Evolutionary conservation across 257 asterid genomes (phyloP).

Genomic region (Salvia splendens): DNA sequence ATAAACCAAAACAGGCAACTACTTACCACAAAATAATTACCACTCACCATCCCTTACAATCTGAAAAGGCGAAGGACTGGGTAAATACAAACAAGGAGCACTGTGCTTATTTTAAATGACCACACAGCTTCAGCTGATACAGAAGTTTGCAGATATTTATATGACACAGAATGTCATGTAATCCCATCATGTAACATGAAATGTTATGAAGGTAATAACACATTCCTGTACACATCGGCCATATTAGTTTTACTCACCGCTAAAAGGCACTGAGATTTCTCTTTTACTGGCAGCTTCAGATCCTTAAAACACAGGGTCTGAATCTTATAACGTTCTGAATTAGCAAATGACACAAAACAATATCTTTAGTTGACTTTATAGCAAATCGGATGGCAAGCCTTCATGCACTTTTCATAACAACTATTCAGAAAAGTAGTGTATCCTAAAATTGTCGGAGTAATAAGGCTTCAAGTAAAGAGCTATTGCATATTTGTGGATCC

Average conservation of each 20-base stretch:
- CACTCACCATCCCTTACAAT: constrained; percentile 17
- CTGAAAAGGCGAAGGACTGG: not conserved
- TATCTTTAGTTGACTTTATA: constrained; percentile 58
- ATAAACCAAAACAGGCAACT: constrained; percentile 9
- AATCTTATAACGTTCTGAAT: constrained; percentile 43
- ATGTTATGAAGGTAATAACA: constrained; percentile 22
- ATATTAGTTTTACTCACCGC: constrained; percentile 59
- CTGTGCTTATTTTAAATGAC: not conserved
- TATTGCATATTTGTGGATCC: constrained; percentile 52
- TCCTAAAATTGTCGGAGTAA: constrained; percentile 40
- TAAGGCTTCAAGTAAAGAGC: constrained; percentile 55
- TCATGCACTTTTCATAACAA: constrained; percentile 50
- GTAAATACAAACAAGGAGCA: not conserved
- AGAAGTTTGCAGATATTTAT: not conserved
- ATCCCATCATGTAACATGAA: not conserved
- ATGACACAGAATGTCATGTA: not conserved
- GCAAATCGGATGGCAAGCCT: constrained; percentile 56
- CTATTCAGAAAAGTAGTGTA: constrained; percentile 42
- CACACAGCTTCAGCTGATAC: not conserved
- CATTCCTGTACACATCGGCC: constrained; percentile 10
- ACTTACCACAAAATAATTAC: constrained; percentile 19
- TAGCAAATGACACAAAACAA: constrained; percentile 50
- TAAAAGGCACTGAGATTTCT: constrained; percentile 41
- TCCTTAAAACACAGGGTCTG: constrained; percentile 41
- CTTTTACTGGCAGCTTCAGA: constrained; percentile 53